Base-by-base conservation (phyloP, 805 yeast species). In the Kodamaea restingae region DNA sequence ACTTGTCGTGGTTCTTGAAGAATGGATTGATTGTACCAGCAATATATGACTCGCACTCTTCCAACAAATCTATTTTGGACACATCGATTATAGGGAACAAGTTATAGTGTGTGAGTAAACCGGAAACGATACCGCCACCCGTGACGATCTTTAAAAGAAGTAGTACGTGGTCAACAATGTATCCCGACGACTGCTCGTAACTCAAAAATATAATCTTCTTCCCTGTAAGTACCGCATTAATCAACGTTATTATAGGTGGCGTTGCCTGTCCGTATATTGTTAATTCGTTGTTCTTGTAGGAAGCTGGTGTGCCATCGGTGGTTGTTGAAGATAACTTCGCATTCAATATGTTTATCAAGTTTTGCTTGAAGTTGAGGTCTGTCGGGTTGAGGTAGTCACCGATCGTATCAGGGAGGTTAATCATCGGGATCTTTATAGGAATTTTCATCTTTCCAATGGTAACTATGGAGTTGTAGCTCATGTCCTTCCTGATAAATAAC, bases 21-120 rank as follows among this genome's bases (percentile, higher is more conserved):
- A 80, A 72, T 11, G 82, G 75, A 52, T 83, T 83, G 29, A 82
- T 76, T 3, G 88, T 81, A 3, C 91, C 91, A 2, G 84, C 72
- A 35, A 83, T 60, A 48, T 65, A 76, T 20, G 61, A 61, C 21
- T 49, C 63, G 44, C 62, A 68, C 37, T 52, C 60, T 43, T 66
- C 65, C 36, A 79, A 55, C 1, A 71, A 46, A 42, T 76, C 80
- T 32, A 80, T 60, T 43, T 78, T 72, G 2, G 81, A 75, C 1
- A 81, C 73, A 46, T 82, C 88, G 30, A 80, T 62, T 21, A 78
- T 70, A 2, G 88, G 88, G 47, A 76, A 73, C 17, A 77, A 44
- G 59, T 67, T 51, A 62, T 56, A 50, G 58, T 63, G 50, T 18
- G 61, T 52, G 22, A 67, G 50, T 32, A 64, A 32, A 36, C 75